A percentile compares a stretch with the other conserved stretches of the same genome.
phyloP scores from a whole-genome alignment of 176 grass and related monocot genomes.

The Neostapfia colusana region DNA sequence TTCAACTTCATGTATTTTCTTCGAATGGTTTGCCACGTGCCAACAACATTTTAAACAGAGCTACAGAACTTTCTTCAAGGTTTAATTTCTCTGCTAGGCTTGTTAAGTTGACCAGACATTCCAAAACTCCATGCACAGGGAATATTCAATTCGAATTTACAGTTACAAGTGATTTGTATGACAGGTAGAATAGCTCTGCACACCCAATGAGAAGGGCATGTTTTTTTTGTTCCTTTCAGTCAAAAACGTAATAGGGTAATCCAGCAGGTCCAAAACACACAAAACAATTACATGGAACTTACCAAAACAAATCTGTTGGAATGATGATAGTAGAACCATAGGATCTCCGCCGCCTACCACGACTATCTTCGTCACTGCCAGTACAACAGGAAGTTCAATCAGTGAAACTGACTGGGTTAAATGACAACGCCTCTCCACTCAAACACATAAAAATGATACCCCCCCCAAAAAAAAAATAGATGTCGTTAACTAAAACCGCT shows the following conservation, averaged over 20 bases:
- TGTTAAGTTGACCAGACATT: background rate
- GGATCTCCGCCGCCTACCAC: conserved; percentile 66
- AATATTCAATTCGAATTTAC: conserved; percentile 16
- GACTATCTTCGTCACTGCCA: conserved; percentile 74
- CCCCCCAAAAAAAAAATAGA: background rate
- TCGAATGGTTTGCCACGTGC: background rate
- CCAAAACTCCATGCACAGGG: background rate
- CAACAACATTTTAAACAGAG: conserved; percentile 8
- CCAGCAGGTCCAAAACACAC: background rate
- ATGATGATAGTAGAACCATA: conserved; percentile 67
- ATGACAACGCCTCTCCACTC: conserved; percentile 10
- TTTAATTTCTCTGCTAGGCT: background rate
- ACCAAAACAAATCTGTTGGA: conserved; percentile 96
- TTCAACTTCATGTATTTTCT: background rate
- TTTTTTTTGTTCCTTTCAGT: conserved; percentile 1
- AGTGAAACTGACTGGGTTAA: conserved; percentile 36
- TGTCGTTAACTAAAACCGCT: background rate
- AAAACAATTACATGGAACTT: conserved; percentile 39
- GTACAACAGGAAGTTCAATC: conserved; percentile 50
- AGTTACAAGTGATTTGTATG: background rate
- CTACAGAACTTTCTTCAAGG: conserved; percentile 6
- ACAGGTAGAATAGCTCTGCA: background rate
- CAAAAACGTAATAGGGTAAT: background rate
- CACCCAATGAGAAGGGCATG: background rate
- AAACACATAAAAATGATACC: background rate